Conservation (phyloP, 2,329 filamentous ascomycete species). For the Fusarium brevicatenulatum region DNA sequence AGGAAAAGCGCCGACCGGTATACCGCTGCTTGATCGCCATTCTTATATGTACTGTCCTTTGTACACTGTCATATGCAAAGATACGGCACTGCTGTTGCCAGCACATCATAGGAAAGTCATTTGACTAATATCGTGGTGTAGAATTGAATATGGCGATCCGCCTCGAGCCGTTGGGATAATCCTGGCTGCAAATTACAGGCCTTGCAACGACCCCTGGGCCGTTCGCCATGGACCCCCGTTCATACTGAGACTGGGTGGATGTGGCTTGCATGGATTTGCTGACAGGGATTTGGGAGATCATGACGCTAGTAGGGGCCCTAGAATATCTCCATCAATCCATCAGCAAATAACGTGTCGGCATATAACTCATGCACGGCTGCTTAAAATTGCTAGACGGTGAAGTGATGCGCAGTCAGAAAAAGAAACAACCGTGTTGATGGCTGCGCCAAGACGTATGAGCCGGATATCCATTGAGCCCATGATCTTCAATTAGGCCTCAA, state of each 20-base stretch:
- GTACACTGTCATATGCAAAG: background rate
- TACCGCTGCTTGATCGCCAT: background rate
- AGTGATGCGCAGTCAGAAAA: background rate
- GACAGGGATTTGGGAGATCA: constrained; percentile 41
- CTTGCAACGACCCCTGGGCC: constrained; percentile 8
- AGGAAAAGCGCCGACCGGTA: background rate
- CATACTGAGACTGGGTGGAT: constrained; percentile 6
- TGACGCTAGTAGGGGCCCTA: constrained; percentile 32
- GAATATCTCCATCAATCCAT: background rate
- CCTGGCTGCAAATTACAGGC: constrained; percentile 27
- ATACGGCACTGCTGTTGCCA: constrained; percentile 2
- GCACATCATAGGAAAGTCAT: constrained; percentile 1
- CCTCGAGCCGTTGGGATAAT: constrained; percentile 24
- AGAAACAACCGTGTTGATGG: constrained; percentile 2
- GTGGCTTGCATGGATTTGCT: constrained; percentile 29
- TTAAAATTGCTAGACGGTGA: constrained; percentile 7
- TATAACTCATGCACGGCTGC: constrained; percentile 11
- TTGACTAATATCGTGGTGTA: constrained; percentile 1
- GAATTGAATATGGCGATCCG: constrained; percentile 13
- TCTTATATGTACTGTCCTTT: background rate
- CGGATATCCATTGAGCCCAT: background rate
- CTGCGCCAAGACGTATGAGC: background rate
- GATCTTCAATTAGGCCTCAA: constrained; percentile 14
- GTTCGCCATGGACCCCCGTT: background rate
- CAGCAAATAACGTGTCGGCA: constrained; percentile 16